These are phyloP conservation scores for Hanseniaspora singularis DNA, from an alignment of 805 yeast species.

Conservation along the genomic window DNA sequence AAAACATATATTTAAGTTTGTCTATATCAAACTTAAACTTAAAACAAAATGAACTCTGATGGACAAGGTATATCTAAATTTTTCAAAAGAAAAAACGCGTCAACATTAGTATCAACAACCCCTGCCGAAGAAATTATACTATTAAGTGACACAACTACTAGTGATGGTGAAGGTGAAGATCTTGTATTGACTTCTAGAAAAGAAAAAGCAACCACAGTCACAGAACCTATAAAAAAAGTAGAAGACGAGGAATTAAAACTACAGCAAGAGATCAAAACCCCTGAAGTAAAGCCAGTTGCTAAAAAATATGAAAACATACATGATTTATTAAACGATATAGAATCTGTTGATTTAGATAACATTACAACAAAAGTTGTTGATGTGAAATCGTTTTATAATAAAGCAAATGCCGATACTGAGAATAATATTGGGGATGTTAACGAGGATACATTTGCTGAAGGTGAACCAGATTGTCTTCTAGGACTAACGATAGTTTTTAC, in stretches of 20 bases:
- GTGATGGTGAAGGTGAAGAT: slow-evolving; percentile 16
- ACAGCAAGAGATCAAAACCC: neutral
- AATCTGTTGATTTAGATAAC: slow-evolving; percentile 58
- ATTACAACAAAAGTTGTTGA: slow-evolving; percentile 39
- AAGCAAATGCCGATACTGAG: slow-evolving; percentile 34
- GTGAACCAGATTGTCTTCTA: slow-evolving; percentile 70
- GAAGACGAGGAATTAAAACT: neutral
- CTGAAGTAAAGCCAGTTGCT: slow-evolving; percentile 8
- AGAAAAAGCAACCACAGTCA: slow-evolving; percentile 10
- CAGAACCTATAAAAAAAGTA: neutral
- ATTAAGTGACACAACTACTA: slow-evolving; percentile 4
- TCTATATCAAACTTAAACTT: too few relatives aligned
- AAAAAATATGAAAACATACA: slow-evolving; percentile 34
- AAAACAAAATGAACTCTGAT: neutral
- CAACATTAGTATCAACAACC: slow-evolving; percentile 15
- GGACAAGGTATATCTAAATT: slow-evolving; percentile 5
- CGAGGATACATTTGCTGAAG: slow-evolving; percentile 53
- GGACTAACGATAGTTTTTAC: slow-evolving; percentile 92
- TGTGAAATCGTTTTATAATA: slow-evolving; percentile 43
- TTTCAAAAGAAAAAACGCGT: neutral
- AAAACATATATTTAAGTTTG: neutral
- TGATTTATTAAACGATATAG: slow-evolving; percentile 49
- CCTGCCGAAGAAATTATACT: neutral
- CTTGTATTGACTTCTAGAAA: slow-evolving; percentile 16
- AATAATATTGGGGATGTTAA: slow-evolving; percentile 23